Conservation (phyloP, 345 rosid genomes). For the Diplotaxis tenuifolia region DNA sequence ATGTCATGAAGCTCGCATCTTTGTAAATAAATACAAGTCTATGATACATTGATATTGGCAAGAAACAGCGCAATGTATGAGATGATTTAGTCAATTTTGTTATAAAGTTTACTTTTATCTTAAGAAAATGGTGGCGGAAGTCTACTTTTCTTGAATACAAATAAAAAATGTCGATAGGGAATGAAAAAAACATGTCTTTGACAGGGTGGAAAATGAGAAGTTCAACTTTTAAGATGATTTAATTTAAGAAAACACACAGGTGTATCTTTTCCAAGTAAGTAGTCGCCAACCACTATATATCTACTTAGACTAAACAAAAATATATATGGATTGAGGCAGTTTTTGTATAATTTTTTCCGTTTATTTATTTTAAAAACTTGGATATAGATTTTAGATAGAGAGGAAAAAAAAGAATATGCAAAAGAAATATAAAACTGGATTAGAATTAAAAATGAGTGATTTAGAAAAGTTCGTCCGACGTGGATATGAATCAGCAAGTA, state of each 20-base stretch:
- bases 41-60: background rate
- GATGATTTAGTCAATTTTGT: background rate
- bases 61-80: background rate
- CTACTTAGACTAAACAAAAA: too few species aligned
- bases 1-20: background rate
- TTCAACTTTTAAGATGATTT: background rate
- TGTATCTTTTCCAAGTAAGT: conserved; percentile 19
- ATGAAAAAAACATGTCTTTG: background rate
- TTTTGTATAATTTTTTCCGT: too few species aligned
- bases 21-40: background rate
- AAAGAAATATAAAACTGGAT: background rate
- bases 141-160: conserved; percentile 5
- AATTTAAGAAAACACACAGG: background rate
- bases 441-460: conserved; percentile 23
- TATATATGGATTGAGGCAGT: too few species aligned
- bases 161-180: background rate
- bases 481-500: conserved; percentile 33
- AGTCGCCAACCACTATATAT: conserved; percentile 26
- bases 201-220: background rate
- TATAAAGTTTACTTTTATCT: background rate
- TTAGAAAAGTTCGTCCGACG: conserved; percentile 26
- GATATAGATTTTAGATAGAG: background rate
- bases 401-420: background rate
- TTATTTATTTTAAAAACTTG: background rate
- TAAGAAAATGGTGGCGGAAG: background rate